These are phyloP conservation scores for Tolypocladium album DNA, from an alignment of 2,329 filamentous ascomycete genomes.

Conservation along the genomic window DNA sequence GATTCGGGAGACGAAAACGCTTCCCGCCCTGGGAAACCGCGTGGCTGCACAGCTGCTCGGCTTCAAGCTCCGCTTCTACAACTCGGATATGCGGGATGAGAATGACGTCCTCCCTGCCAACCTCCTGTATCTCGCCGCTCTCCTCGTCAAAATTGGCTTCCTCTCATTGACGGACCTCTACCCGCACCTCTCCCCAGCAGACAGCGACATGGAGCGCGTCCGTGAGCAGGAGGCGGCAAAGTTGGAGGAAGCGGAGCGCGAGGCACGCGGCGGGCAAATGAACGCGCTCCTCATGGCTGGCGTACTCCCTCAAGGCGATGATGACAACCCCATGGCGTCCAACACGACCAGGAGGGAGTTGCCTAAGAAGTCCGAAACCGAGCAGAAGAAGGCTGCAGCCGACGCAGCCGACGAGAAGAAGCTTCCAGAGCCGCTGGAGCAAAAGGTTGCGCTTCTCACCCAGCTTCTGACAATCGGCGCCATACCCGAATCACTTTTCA, in stretches of 20 bases:
- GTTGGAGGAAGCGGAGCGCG: constrained; percentile 66
- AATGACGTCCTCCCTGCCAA: constrained; percentile 80
- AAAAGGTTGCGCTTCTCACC: constrained; percentile 77
- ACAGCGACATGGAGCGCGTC: constrained; percentile 70
- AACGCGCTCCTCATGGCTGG: constrained; percentile 86
- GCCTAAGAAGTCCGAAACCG: constrained; percentile 38
- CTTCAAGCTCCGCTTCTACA: constrained; percentile 95
- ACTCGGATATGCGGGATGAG: constrained; percentile 64
- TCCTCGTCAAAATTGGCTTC: constrained; percentile 95
- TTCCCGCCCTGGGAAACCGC: constrained; percentile 77
- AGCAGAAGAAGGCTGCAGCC: constrained; percentile 34
- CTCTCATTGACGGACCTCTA: constrained; percentile 87
- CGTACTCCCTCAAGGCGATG: constrained; percentile 54
- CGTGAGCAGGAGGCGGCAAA: constrained; percentile 62
- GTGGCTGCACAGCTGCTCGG: constrained; percentile 91
- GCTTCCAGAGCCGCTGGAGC: constrained; percentile 66
- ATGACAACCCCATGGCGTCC: constrained; percentile 53
- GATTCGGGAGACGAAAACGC: constrained; percentile 69
- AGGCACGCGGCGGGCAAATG: constrained; percentile 56
- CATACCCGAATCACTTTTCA: constrained; percentile 83
- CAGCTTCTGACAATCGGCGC: constrained; percentile 86
- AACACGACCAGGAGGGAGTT: constrained; percentile 38
- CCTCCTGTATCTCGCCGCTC: constrained; percentile 78
- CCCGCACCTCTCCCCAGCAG: constrained; percentile 77
- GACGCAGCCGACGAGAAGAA: constrained; percentile 36